Evolutionary conservation across 352 stramenopile genomes (phyloP), one percentile per base, ranked within the genome.

Genomic region (Elongisporangium undulatum): DNA sequence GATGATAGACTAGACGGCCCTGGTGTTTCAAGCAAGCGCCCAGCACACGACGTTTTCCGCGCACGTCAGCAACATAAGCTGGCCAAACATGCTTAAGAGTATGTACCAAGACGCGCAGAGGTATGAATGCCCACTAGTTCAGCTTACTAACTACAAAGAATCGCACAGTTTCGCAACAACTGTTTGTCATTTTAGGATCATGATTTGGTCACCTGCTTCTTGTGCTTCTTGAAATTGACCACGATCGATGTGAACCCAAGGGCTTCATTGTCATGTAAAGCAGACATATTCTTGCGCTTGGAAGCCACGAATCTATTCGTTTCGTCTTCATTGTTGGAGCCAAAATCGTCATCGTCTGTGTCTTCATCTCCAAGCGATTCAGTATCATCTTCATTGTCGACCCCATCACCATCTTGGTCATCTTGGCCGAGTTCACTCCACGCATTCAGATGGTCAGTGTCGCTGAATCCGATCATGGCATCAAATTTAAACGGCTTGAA

Each of bases 61-160:
- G 80, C 81, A 10, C 85, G 86, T 64, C 86, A 95, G 61, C 83
- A 95, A 63, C 86, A 90, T 59, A 93, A 93, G 59, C 67, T 95
- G 26, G 82, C 86, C 9, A 95, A 95, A 63, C 68, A 90, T 23
- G 76, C 64, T 62, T 93, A 80, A 75, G 52, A 53, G 19, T 24
- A 62, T 56, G 51, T 29, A 38, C n/a, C 52, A 58, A 24, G 50
- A 60, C 39, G 24, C 16, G 9, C 4, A 57, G 5, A 21, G 59
- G 29, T 17, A 51, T 61, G 61, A 71, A 41, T 16, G 15, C 1
- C 4, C 9, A 15, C 29, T 34, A 34, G 29, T 41, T 15, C 5
- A 9, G 29, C 29, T 41, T 41, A 41, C 4, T 15, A 15, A 41
- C 29, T 15, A 41, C 29, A 41, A 6, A 6, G 21, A 49, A 13